Conservation (phyloP, 768 basidiomycete genomes). For the Lactarius sp. region DNA sequence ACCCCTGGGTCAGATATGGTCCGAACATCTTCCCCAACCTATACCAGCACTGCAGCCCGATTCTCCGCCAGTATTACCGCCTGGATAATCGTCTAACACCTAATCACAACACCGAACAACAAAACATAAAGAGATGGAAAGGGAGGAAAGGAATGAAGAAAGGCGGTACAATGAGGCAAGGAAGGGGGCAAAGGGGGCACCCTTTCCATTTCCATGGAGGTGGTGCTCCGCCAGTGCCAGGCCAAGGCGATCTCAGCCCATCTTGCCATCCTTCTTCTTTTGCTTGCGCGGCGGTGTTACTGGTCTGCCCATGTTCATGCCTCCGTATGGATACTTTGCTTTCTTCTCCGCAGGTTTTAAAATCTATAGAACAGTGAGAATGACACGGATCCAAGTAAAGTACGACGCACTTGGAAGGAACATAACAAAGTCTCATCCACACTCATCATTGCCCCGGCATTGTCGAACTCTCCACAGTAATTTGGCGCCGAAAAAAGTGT, state of each 20-base stretch:
- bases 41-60: conserved; percentile 20
- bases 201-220: conserved; percentile 9
- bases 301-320: conserved; percentile 80
- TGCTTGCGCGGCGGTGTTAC: conserved; percentile 96
- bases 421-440: conserved; percentile 96
- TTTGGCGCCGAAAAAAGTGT: conserved; percentile 96
- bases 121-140: conserved; percentile 21
- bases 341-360: conserved; percentile 99
- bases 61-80: conserved; percentile 23
- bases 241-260: conserved; percentile 31
- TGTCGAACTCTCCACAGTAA: conserved; percentile 96
- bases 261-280: conserved; percentile 93
- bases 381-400: not conserved
- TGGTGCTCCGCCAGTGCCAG: conserved; percentile 11
- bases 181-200: conserved; percentile 1
- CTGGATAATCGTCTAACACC: conserved; percentile 24
- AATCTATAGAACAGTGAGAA: conserved; percentile 51
- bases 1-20: conserved; percentile 14
- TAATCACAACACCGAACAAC: conserved; percentile 23
- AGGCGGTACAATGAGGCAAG: conserved; percentile 22
- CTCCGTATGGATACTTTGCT: conserved; percentile 85
- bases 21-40: conserved; percentile 18
- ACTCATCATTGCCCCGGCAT: conserved; percentile 99
- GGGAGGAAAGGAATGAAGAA: conserved; percentile 15
- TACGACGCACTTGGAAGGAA: conserved; percentile 80